Evolutionary conservation across 345 rosid species (phyloP).

Genomic region (Turnera subulata): DNA sequence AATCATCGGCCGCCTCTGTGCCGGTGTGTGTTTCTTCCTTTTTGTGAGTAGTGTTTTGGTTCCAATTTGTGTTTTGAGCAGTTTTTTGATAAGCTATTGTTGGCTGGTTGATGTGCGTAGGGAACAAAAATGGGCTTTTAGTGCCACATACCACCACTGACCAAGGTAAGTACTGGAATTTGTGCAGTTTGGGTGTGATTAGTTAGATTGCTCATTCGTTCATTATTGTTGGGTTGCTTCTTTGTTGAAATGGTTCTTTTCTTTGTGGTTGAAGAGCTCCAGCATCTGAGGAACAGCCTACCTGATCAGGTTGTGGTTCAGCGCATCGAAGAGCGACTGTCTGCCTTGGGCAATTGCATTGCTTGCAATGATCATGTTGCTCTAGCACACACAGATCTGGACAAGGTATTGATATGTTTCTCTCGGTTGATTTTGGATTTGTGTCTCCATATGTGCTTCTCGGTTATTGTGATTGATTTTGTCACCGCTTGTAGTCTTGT

Average conservation of each 20-base stretch:
- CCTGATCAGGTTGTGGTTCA: slow-evolving; percentile 91
- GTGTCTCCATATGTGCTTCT: neutral
- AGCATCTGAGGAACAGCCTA: slow-evolving; percentile 87
- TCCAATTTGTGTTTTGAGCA: neutral
- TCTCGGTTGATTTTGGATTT: neutral
- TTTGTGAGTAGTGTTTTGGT: neutral
- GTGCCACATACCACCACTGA: slow-evolving; percentile 91
- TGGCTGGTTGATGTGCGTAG: slow-evolving; percentile 34
- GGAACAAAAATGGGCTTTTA: slow-evolving; percentile 92
- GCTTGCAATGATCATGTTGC: slow-evolving; percentile 98
- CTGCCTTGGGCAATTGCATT: slow-evolving; percentile 93
- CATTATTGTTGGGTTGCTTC: neutral
- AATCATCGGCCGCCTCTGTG: slow-evolving; percentile 85
- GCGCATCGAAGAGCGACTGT: slow-evolving; percentile 79
- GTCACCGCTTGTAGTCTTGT: too few species aligned
- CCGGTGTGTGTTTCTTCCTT: slow-evolving; percentile 38
- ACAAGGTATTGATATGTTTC: slow-evolving; percentile 37
- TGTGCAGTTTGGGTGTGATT: too few species aligned
- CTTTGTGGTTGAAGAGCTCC: slow-evolving; percentile 55
- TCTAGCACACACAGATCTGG: slow-evolving; percentile 88
- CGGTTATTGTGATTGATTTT: neutral
- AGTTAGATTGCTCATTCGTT: neutral
- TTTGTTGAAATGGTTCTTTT: neutral
- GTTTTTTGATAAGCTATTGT: neutral
- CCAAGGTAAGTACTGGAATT: slow-evolving; percentile 56